phyloP scores from a whole-genome alignment of 768 basidiomycete species.

The Leccinum sublutescens region DNA sequence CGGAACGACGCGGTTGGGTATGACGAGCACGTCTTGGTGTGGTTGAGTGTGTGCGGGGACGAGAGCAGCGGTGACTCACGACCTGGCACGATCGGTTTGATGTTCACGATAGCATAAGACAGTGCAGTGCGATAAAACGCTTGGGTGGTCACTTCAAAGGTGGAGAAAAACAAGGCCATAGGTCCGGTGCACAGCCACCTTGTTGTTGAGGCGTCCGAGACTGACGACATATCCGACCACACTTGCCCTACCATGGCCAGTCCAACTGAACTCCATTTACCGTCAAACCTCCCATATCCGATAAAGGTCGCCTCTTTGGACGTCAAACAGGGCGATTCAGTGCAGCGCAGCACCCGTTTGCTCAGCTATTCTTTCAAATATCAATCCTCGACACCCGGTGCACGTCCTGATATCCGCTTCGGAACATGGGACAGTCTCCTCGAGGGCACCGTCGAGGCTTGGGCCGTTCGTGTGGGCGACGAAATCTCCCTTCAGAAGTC shows the following conservation, averaged over 20 bases:
- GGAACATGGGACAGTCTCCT: slow-evolving; percentile 90
- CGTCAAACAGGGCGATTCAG: slow-evolving; percentile 39
- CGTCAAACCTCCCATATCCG: slow-evolving; percentile 80
- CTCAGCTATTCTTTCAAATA: slow-evolving; percentile 83
- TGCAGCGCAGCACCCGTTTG: slow-evolving; percentile 74
- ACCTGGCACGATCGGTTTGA: slow-evolving; percentile 91
- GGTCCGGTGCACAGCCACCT: slow-evolving; percentile 21
- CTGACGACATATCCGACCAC: slow-evolving; percentile 11
- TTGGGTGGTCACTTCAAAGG: slow-evolving; percentile 76
- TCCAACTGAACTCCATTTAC: slow-evolving; percentile 75
- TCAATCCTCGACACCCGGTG: slow-evolving; percentile 42
- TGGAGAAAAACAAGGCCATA: slow-evolving; percentile 60
- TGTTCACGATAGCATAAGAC: slow-evolving; percentile 87
- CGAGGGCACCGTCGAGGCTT: slow-evolving; percentile 71
- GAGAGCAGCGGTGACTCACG: slow-evolving; percentile 56
- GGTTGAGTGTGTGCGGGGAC: slow-evolving; percentile 1
- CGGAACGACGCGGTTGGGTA: slow-evolving; percentile 54
- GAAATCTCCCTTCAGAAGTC: slow-evolving; percentile 58
- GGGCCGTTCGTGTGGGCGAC: slow-evolving; percentile 69
- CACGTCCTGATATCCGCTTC: slow-evolving; percentile 65
- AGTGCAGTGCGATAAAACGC: slow-evolving; percentile 68
- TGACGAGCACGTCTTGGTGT: slow-evolving; percentile 57
- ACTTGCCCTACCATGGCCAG: slow-evolving; percentile 42
- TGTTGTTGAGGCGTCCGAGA: not conserved
- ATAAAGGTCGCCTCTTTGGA: slow-evolving; percentile 76